A percentile compares a stretch with the other conserved stretches of the same genome.
These are phyloP conservation scores for Dimargaris verticillata DNA, from an alignment of 192 early-diverging fungal genomes.

Conservation along the genomic window DNA sequence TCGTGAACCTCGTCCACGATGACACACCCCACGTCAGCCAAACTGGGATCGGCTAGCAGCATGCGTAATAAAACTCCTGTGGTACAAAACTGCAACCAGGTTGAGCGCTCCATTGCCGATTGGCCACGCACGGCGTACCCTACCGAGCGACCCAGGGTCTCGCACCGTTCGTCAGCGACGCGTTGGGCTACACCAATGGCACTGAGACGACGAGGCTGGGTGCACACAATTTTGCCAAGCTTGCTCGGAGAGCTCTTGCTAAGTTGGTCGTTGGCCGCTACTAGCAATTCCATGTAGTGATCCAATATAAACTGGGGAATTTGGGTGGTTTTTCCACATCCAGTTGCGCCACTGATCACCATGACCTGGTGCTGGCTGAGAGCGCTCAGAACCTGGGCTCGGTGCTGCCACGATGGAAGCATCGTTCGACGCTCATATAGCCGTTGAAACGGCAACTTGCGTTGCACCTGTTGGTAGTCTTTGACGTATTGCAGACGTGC, in stretches of 20 bases:
- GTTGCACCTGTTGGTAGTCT: not conserved
- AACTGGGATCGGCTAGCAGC: slow-evolving; percentile 16
- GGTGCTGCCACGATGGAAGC: not conserved
- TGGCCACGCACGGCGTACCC: slow-evolving; percentile 53
- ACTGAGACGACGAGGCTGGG: slow-evolving; percentile 77
- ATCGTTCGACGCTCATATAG: not conserved
- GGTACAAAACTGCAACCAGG: slow-evolving; percentile 43
- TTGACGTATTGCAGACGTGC: not conserved
- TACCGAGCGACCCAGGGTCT: slow-evolving; percentile 21
- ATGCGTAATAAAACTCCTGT: slow-evolving; percentile 47
- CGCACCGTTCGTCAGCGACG: slow-evolving; percentile 39
- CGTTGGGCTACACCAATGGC: slow-evolving; percentile 45
- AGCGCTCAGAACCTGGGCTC: slow-evolving; percentile 7
- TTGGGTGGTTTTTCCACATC: slow-evolving; percentile 46
- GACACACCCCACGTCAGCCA: slow-evolving; percentile 24
- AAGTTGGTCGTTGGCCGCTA: not conserved
- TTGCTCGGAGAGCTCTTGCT: not conserved
- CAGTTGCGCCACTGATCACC: slow-evolving; percentile 25
- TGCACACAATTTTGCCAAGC: slow-evolving; percentile 48
- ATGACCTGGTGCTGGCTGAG: slow-evolving; percentile 12
- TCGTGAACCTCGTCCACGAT: slow-evolving; percentile 87
- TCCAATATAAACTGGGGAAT: slow-evolving; percentile 79
- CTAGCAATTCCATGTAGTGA: slow-evolving; percentile 29
- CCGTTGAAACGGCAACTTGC: not conserved
- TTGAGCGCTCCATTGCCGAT: slow-evolving; percentile 30